These are phyloP conservation scores for Yamadazyma sp. DNA, from an alignment of 1,139 yeast species.

Conservation along the genomic window DNA sequence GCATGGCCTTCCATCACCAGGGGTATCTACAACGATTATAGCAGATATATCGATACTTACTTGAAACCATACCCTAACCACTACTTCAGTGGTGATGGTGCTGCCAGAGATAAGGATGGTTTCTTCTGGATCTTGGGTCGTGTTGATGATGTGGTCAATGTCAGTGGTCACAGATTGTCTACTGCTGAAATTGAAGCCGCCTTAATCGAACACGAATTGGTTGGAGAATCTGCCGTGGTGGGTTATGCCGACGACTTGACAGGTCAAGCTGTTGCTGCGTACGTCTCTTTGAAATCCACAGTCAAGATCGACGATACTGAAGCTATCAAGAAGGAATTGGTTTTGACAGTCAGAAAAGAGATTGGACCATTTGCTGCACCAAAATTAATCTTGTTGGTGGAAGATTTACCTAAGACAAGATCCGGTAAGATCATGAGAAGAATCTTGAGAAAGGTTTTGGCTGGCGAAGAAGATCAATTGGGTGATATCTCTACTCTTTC, in stretches of 20 bases:
- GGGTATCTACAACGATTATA: constrained; percentile 90
- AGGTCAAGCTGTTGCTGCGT: constrained; percentile 82
- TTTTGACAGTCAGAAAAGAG: constrained; percentile 72
- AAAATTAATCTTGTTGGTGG: constrained; percentile 65
- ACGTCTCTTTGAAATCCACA: constrained; percentile 60
- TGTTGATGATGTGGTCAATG: constrained; percentile 98
- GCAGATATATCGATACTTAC: constrained; percentile 89
- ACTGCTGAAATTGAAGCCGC: constrained; percentile 95
- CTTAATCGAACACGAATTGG: constrained; percentile 64
- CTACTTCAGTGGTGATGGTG: constrained; percentile 99
- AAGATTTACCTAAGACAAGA: constrained; percentile 80
- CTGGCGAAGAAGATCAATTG: constrained; percentile 75
- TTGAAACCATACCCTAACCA: constrained; percentile 93
- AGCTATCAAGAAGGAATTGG: constrained; percentile 65
- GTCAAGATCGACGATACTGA: constrained; percentile 44
- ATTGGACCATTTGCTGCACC: constrained; percentile 88
- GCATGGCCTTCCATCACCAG: constrained; percentile 99
- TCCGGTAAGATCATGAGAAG: constrained; percentile 86
- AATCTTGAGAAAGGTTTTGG: constrained; percentile 72
- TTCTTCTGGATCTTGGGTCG: constrained; percentile 98
- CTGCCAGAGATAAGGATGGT: constrained; percentile 96
- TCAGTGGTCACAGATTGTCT: constrained; percentile 94
- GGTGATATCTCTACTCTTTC: constrained; percentile 80
- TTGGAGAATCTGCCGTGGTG: constrained; percentile 78
- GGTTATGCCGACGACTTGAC: constrained; percentile 81